Evolutionary conservation across 257 asterid species (phyloP), one percentile per base, ranked within the genome.

Genomic region (Penstemon newberryi): DNA sequence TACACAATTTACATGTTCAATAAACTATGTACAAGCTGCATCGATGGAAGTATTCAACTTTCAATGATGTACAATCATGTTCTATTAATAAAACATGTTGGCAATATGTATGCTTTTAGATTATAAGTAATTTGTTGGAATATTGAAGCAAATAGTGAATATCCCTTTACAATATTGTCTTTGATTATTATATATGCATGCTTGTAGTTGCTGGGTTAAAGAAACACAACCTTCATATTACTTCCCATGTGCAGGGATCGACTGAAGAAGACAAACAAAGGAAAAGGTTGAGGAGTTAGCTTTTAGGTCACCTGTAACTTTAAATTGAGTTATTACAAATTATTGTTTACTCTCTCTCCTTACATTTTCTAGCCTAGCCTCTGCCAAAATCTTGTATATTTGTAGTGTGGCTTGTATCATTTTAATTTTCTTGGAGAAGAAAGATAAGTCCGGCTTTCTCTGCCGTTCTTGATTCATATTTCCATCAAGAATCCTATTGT

Each of bases 251-350:
- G 86, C 96, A 91, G 97, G 96, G 78, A 66, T 78, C 74, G 56
- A 66, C 69, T 38, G 95, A 83, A 68, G 95, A 83, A 67, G 92
- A 86, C 70, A 70, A 78, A 70, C 83, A 75, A 66, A 75, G 84
- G 85, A 90, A 90, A 80, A 76, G 85, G 78, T 49, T 70, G 81
- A 84, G 87, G 80, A 75, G 85, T 72, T 90, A 83, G 68, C 79
- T 69, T 74, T 65, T 79, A 79, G 84, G 78, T 76, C 74, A 58
- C 69, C 72, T 88, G 85, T 85, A 83, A 79, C 82, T 65, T 83
- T 73, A 25, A 15, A 15, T 15, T 6, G 76, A 73, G 78, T 70
- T 66, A 67, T 54, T 63, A 75, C 70, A 45, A 56, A 70, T 71
- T 60, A 64, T 76, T 75, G 61, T 75, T 71, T 25, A 25, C 33